Conservation (phyloP, 768 basidiomycete species). For the Pleurotus ostreatus region DNA sequence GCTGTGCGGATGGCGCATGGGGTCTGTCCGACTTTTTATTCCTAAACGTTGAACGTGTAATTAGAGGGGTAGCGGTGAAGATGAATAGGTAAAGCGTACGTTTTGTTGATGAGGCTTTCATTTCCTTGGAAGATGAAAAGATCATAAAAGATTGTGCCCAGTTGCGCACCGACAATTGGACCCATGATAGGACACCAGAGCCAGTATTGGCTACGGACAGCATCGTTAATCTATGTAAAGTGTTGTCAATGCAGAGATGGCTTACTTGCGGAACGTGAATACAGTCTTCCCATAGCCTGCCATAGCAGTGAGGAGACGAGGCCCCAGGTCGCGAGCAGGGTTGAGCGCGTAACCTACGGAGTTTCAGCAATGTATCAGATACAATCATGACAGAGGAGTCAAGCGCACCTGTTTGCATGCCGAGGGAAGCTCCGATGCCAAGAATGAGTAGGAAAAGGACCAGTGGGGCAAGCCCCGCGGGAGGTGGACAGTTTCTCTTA, state of each 20-base stretch:
- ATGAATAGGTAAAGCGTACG: conserved; percentile 31
- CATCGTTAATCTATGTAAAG: conserved; percentile 8
- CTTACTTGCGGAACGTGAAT: conserved; percentile 40
- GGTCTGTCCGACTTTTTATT: too few species aligned
- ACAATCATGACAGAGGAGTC: background rate
- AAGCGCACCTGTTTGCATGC: conserved; percentile 51
- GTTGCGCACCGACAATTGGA: conserved; percentile 55
- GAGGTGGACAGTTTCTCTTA: conserved; percentile 43
- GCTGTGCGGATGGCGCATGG: too few species aligned
- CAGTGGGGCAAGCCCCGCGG: conserved; percentile 49
- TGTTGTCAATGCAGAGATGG: background rate
- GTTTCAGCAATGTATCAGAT: background rate
- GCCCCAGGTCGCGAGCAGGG: conserved; percentile 71
- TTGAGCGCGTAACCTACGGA: conserved; percentile 54
- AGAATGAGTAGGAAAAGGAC: conserved; percentile 52
- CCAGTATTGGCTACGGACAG: conserved; percentile 58
- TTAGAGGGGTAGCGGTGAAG: background rate
- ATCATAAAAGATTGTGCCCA: conserved; percentile 57
- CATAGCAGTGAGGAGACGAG: conserved; percentile 65
- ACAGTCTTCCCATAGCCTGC: conserved; percentile 63
- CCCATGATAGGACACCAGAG: conserved; percentile 64
- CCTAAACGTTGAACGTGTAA: background rate
- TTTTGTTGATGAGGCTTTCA: conserved; percentile 50
- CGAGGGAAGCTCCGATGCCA: conserved; percentile 55
- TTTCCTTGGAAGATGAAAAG: conserved; percentile 49